A percentile compares a stretch with the other conserved stretches of the same genome.
phyloP scores from a whole-genome alignment of 2,329 filamentous ascomycete species.

The Xylariaceae sp. region DNA sequence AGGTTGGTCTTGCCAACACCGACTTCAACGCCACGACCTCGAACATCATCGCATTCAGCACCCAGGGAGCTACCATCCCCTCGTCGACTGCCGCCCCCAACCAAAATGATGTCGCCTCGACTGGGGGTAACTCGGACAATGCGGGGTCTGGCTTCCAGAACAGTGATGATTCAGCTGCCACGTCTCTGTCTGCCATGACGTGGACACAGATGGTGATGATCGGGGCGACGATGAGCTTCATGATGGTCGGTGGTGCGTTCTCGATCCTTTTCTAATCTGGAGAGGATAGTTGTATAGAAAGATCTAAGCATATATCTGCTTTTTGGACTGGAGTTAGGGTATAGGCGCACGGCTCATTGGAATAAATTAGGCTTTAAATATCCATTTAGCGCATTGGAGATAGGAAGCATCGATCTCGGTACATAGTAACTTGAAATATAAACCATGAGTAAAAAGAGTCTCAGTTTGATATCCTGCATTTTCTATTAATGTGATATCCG shows the following conservation, averaged over 20 bases:
- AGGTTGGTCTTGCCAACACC: slow-evolving; percentile 53
- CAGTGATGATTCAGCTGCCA: slow-evolving; percentile 15
- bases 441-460: too few species aligned
- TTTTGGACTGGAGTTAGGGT: neutral
- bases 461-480: too few species aligned
- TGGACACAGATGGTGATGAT: slow-evolving; percentile 26
- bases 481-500: too few species aligned
- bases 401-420: too few species aligned
- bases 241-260: slow-evolving; percentile 35
- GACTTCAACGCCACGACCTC: slow-evolving; percentile 53
- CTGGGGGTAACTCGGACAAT: slow-evolving; percentile 10
- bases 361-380: neutral
- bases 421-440: too few species aligned
- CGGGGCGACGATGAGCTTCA: slow-evolving; percentile 30
- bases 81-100: slow-evolving; percentile 45
- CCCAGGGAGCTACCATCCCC: slow-evolving; percentile 48
- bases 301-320: slow-evolving; percentile 5
- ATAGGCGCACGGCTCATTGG: neutral
- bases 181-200: slow-evolving; percentile 19
- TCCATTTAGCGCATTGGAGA: too few species aligned
- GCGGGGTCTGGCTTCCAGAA: slow-evolving; percentile 37
- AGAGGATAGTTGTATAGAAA: slow-evolving; percentile 2
- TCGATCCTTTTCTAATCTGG: slow-evolving; percentile 24
- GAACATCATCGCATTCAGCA: slow-evolving; percentile 50
- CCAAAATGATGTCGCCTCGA: slow-evolving; percentile 27